These are phyloP conservation scores for Moricandia arvensis DNA, from an alignment of 345 rosid species.

Conservation along the genomic window DNA sequence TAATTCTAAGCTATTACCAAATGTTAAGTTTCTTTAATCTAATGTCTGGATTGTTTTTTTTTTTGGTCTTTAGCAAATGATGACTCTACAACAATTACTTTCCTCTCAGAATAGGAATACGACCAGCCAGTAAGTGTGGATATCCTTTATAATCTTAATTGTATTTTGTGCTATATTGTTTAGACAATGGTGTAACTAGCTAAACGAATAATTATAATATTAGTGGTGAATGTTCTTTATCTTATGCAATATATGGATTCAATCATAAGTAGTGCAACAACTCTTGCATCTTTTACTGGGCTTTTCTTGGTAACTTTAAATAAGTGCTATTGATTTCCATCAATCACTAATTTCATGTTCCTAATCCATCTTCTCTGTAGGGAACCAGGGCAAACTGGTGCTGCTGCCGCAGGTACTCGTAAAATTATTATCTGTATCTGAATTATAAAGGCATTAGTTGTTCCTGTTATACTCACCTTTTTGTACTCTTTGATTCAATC, in stretches of 20 bases:
- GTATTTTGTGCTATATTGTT: background rate
- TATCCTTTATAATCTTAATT: background rate
- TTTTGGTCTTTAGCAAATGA: slow-evolving; percentile 50
- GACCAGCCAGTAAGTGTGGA: slow-evolving; percentile 54
- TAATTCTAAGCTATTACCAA: slow-evolving; percentile 6
- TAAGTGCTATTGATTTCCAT: background rate
- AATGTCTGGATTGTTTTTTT: background rate
- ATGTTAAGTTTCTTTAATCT: slow-evolving; percentile 6
- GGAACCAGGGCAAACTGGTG: slow-evolving; percentile 55
- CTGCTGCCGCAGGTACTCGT: slow-evolving; percentile 49
- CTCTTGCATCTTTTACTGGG: slow-evolving; percentile 3
- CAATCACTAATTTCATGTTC: slow-evolving; percentile 2
- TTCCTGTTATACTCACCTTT: background rate
- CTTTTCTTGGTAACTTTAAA: background rate
- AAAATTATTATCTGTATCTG: background rate
- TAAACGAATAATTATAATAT: background rate
- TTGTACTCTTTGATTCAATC: background rate
- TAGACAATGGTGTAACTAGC: background rate
- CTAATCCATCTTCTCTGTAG: slow-evolving; percentile 38
- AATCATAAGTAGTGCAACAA: background rate
- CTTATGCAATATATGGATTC: background rate
- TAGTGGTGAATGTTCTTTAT: background rate
- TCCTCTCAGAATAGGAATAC: slow-evolving; percentile 60
- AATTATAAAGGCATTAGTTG: slow-evolving; percentile 8
- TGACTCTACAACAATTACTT: slow-evolving; percentile 59